Conservation (phyloP, 2,329 filamentous ascomycete species). For the Neofusicoccum cordaticola region DNA sequence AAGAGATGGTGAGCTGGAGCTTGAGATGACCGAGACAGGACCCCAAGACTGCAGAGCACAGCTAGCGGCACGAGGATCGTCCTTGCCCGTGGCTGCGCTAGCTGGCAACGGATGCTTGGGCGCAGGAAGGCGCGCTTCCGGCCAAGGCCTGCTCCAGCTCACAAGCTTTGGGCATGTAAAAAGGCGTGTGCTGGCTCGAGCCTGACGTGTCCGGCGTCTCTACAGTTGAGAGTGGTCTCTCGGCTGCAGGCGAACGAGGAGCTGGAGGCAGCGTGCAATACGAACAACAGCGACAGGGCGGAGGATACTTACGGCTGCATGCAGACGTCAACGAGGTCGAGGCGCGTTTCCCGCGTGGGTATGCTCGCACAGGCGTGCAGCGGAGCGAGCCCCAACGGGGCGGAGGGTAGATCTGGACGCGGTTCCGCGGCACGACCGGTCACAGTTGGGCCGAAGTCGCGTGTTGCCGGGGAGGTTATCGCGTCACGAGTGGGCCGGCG, state of each 20-base stretch:
- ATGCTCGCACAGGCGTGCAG: background rate
- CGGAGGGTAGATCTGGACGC: background rate
- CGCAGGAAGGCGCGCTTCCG: background rate
- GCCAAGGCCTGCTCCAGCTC: background rate
- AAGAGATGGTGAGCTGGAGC: background rate
- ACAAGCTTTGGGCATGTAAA: background rate
- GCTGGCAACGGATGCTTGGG: background rate
- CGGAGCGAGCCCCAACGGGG: background rate
- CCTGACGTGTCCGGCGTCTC: background rate
- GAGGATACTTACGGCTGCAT: background rate
- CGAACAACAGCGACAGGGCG: background rate
- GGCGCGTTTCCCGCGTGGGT: background rate
- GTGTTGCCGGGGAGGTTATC: background rate
- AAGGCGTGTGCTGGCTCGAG: background rate
- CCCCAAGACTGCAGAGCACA: background rate
- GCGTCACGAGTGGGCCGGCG: slow-evolving; percentile 4
- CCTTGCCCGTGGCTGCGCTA: background rate
- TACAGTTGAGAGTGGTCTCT: background rate
- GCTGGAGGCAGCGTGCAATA: background rate
- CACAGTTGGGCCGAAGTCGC: slow-evolving; percentile 4
- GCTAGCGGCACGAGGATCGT: background rate
- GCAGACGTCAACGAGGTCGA: background rate
- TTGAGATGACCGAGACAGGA: background rate
- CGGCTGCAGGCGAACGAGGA: background rate
- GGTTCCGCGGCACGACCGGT: background rate